A percentile compares a stretch with the other conserved stretches of the same genome.
These are phyloP conservation scores for Debaryomyces prosopidis DNA, from an alignment of 805 yeast species.

Conservation along the genomic window DNA sequence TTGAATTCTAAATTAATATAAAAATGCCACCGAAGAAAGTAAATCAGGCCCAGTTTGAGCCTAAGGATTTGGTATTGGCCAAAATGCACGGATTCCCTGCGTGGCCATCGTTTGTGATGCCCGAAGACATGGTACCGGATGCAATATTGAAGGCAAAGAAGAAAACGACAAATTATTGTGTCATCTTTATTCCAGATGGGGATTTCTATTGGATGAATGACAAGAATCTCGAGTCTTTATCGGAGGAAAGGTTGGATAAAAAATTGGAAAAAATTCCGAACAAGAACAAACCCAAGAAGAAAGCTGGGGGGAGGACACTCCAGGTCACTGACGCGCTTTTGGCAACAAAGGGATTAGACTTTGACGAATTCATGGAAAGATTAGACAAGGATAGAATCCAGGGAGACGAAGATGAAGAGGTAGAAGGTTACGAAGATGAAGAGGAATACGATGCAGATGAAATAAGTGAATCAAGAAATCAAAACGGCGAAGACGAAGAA, in stretches of 20 bases:
- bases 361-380: slow-evolving; percentile 36
- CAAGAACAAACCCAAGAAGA: slow-evolving; percentile 17
- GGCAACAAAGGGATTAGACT: slow-evolving; percentile 37
- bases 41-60: slow-evolving; percentile 19
- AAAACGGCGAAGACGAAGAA: slow-evolving; percentile 8
- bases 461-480: slow-evolving; percentile 8
- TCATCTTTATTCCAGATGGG: slow-evolving; percentile 47
- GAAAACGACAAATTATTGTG: slow-evolving; percentile 39
- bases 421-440: slow-evolving; percentile 16
- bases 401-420: slow-evolving; percentile 22
- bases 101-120: slow-evolving; percentile 54
- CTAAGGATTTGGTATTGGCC: slow-evolving; percentile 44
- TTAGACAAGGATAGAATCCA: slow-evolving; percentile 18
- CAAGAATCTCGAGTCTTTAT: slow-evolving; percentile 32
- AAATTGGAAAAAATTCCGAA: slow-evolving; percentile 29
- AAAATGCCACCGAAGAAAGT: slow-evolving; percentile 37
- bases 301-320: slow-evolving; percentile 26
- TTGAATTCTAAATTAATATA: background rate
- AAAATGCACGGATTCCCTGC: slow-evolving; percentile 46
- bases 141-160: slow-evolving; percentile 36
- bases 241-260: slow-evolving; percentile 29
- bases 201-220: slow-evolving; percentile 47
- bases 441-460: slow-evolving; percentile 14
- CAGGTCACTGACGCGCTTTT: slow-evolving; percentile 38
- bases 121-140: slow-evolving; percentile 35